Conservation (phyloP, 1,284 basidiomycete genomes). For the Entoloma clypeatum region DNA sequence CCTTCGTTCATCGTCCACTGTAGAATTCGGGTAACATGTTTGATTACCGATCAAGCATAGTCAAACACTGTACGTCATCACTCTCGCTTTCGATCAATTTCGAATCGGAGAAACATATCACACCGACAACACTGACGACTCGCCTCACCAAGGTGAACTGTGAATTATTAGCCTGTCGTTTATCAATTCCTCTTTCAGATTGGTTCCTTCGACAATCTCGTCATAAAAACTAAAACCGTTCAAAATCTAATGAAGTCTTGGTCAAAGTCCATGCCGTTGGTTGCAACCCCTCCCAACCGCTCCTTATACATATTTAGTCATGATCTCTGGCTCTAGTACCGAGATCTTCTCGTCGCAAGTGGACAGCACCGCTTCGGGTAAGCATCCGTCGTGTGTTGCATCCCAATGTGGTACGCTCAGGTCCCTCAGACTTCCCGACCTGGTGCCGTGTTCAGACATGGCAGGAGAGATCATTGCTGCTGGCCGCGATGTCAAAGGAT, state of each 20-base stretch:
- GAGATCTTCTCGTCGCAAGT: constrained; percentile 39
- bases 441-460: constrained; percentile 57
- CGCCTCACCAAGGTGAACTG: no score
- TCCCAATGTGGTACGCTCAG: background rate
- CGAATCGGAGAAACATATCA: no score
- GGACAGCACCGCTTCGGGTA: constrained; percentile 29
- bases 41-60: no score
- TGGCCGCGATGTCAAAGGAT: constrained; percentile 48
- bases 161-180: no score
- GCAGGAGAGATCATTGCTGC: constrained; percentile 58
- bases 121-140: no score
- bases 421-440: constrained; percentile 17
- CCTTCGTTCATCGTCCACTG: no score
- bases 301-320: background rate
- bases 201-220: constrained; percentile 29
- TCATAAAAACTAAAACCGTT: constrained; percentile 29
- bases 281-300: constrained; percentile 31
- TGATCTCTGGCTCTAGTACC: constrained; percentile 27
- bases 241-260: constrained; percentile 39
- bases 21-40: no score
- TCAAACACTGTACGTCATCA: no score
- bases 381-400: background rate
- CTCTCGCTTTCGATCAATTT: no score
- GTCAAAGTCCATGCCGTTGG: constrained; percentile 52
- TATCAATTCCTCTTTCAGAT: constrained; percentile 13